Evolutionary conservation across 75 land plant species (phyloP).

Genomic region (Pinus tabuliformis): DNA sequence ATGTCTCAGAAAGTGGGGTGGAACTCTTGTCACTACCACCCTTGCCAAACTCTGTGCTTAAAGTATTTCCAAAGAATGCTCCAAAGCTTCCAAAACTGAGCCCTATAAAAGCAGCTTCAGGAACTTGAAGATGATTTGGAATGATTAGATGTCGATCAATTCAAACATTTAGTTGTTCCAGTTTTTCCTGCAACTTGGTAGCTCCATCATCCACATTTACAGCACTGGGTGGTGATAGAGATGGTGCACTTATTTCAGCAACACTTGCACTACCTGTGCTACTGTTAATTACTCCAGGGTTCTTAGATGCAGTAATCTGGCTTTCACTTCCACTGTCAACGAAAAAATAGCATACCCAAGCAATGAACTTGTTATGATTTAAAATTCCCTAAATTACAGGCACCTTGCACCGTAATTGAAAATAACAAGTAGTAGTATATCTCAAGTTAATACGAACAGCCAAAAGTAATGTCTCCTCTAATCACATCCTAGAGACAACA

Average conservation of each 20-base stretch:
- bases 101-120: conserved; percentile 69
- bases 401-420: background rate
- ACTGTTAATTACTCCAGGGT: conserved; percentile 14
- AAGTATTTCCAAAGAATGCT: conserved; percentile 24
- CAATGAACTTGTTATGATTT: background rate
- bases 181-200: conserved; percentile 36
- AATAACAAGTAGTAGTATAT: background rate
- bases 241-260: conserved; percentile 2
- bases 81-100: conserved; percentile 90
- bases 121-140: conserved; percentile 85
- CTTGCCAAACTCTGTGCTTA: conserved; percentile 15
- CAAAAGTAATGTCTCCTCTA: background rate
- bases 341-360: background rate
- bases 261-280: too few relatives aligned
- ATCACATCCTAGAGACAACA: too few relatives aligned
- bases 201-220: conserved; percentile 27
- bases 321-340: conserved; percentile 83
- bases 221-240: conserved; percentile 18
- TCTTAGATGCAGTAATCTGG: conserved; percentile 13
- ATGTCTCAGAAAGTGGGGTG: background rate
- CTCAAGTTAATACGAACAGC: background rate
- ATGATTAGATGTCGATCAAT: conserved; percentile 69
- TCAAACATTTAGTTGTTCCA: conserved; percentile 51
- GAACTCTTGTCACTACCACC: too few relatives aligned
- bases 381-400: background rate